Base-by-base conservation (phyloP, 495 filamentous ascomycete species). In the Melanomma pulvis-pyrius region DNA sequence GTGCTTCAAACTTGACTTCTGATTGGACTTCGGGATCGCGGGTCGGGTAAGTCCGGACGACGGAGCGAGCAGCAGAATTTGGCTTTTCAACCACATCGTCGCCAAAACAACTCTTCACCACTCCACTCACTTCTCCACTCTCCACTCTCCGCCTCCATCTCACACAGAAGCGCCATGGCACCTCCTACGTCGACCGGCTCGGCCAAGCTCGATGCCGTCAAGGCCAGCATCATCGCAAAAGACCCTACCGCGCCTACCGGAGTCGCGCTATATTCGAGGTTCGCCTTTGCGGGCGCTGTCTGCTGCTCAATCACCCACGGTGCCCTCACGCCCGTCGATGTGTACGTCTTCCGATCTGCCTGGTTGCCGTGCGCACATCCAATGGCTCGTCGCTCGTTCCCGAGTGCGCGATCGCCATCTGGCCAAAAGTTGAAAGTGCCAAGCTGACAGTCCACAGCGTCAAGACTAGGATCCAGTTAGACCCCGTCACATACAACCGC, bases 241-340 rank as follows among this genome's bases (percentile, higher is more conserved):
- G 66, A 71, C 41, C 74, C 77, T 1, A 63, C 63, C 55, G 77
- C 75, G 69, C 75, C 77, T 36, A 67, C 46, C 44, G 79, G 81
- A 54, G 34, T 79, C 39, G 69, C 24, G 11, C 77, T 81, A 21
- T 81, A 81, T 68, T 74, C 88, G 65, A 81, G 91, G 76, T 96
- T 96, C 82, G 92, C 93, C 77, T 89, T 96, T 74, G 92, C 92
- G 67, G 92, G 92, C 78, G 92, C 92, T 70, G 82, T 96, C 81
- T 96, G 92, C 87, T 97, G 92, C 79, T 91, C 90, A 74, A 82
- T 97, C 80, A 97, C 92, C 71, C 92, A 97, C 83, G 92, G 92
- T 73, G 87, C 84, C 74, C 84, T 96, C 76, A 97, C 92, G 60
- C 92, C 92, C 71, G 90, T 97, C 74, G 92, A 97, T 88, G 92